These are phyloP conservation scores for Neurospora pannonica DNA, from an alignment of 495 filamentous ascomycete genomes.

Conservation along the genomic window DNA sequence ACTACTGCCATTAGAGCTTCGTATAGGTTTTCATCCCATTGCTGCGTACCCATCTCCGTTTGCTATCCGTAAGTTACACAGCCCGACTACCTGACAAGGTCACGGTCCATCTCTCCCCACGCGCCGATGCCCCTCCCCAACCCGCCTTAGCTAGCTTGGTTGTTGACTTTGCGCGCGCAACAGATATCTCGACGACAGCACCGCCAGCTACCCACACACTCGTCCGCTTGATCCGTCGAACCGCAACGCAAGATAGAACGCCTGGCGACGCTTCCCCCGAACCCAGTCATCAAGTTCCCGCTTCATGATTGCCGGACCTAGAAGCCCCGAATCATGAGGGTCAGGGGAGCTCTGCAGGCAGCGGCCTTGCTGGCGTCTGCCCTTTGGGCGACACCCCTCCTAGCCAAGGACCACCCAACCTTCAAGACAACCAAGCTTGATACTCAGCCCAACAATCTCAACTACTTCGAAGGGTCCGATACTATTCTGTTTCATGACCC, in stretches of 20 bases:
- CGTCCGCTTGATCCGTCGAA: neutral
- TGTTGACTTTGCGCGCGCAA: neutral
- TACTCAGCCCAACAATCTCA: constrained; percentile 47
- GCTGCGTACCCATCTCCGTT: neutral
- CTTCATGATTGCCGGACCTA: constrained; percentile 18
- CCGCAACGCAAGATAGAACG: neutral
- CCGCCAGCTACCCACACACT: neutral
- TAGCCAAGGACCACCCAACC: constrained; percentile 38
- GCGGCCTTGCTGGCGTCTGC: constrained; percentile 31
- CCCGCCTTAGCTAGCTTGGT: neutral
- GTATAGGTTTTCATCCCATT: neutral
- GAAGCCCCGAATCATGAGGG: constrained; percentile 32
- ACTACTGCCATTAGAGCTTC: neutral
- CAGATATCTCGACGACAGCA: neutral
- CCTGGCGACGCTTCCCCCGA: neutral
- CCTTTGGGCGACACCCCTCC: constrained; percentile 30
- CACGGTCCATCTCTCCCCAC: neutral
- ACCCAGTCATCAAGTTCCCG: neutral
- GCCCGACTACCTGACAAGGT: neutral
- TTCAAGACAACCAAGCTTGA: constrained; percentile 48
- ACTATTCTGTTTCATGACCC: constrained; percentile 57
- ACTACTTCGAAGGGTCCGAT: constrained; percentile 84
- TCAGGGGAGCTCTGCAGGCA: constrained; percentile 32
- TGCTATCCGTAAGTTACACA: neutral
- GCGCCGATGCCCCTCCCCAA: neutral